These are phyloP conservation scores for Tolypocladium tropicale DNA, from an alignment of 2,329 filamentous ascomycete species.

Conservation along the genomic window DNA sequence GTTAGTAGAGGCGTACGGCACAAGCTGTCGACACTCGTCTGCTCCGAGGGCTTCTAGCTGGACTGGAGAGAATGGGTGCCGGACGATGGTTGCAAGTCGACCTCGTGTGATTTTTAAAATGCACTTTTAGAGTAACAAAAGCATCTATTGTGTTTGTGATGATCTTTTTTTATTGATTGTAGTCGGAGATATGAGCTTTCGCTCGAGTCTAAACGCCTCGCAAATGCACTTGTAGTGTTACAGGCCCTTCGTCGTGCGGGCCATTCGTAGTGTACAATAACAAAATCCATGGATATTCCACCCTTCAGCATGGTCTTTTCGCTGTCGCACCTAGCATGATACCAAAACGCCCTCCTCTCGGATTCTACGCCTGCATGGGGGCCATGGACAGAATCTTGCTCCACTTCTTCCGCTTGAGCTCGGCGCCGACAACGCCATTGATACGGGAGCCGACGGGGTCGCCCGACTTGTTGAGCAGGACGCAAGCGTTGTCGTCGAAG, in stretches of 20 bases:
- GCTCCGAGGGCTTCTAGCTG: not conserved
- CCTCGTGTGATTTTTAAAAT: not conserved
- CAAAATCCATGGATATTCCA: not conserved
- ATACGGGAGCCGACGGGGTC: slow-evolving; percentile 90
- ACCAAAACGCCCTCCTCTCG: no score
- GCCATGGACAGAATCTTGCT: slow-evolving; percentile 96
- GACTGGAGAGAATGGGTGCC: not conserved
- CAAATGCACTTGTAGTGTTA: slow-evolving; percentile 12
- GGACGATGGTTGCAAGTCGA: not conserved
- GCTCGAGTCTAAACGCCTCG: slow-evolving; percentile 22
- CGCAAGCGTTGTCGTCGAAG: slow-evolving; percentile 97
- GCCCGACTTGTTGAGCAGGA: slow-evolving; percentile 91
- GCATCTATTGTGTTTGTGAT: no score
- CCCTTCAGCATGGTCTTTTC: no score
- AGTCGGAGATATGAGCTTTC: slow-evolving; percentile 3
- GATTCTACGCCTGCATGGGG: slow-evolving; percentile 48
- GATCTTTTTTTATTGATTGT: slow-evolving; percentile 2
- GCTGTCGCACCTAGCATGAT: not conserved
- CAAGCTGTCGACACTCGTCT: not conserved
- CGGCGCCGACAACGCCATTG: slow-evolving; percentile 82
- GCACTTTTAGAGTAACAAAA: no score
- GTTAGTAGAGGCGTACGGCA: not conserved
- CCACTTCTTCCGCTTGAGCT: slow-evolving; percentile 89
- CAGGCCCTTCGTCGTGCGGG: not conserved
- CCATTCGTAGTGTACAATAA: not conserved